Percentiles rank a stretch among this genome's conserved stretches.
These are phyloP conservation scores for Oryza coarctata DNA, from an alignment of 176 grass and related monocot species.

Conservation along the genomic window DNA sequence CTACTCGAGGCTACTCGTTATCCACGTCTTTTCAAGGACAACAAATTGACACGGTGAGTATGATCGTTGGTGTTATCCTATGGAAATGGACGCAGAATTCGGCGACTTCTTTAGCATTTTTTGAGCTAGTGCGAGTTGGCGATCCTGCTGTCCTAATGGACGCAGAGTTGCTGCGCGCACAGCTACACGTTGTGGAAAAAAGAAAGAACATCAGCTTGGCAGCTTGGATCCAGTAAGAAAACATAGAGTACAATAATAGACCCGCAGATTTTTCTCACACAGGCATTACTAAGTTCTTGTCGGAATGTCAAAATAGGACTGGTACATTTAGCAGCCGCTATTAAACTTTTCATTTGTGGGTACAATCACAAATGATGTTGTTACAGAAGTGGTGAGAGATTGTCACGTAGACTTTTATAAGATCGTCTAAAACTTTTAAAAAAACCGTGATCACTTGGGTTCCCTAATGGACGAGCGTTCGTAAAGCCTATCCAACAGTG, in stretches of 20 bases:
- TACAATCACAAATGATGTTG: no score
- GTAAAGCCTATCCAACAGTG: no score
- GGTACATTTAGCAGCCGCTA: neutral
- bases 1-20: neutral
- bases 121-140: no score
- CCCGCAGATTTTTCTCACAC: neutral
- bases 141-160: neutral
- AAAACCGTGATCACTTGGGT: no score
- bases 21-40: neutral
- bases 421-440: no score
- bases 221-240: neutral
- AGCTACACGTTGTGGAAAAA: neutral
- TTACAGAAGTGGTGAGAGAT: neutral
- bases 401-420: no score
- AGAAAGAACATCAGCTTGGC: neutral
- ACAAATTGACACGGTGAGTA: neutral
- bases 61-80: neutral
- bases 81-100: neutral
- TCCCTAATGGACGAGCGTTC: no score
- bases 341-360: neutral
- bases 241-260: neutral
- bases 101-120: neutral
- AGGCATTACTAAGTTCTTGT: neutral
- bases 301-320: neutral
- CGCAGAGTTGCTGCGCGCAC: neutral